Evolutionary conservation across 2,329 filamentous ascomycete genomes (phyloP).

Genomic region (Penicillium sp.): DNA sequence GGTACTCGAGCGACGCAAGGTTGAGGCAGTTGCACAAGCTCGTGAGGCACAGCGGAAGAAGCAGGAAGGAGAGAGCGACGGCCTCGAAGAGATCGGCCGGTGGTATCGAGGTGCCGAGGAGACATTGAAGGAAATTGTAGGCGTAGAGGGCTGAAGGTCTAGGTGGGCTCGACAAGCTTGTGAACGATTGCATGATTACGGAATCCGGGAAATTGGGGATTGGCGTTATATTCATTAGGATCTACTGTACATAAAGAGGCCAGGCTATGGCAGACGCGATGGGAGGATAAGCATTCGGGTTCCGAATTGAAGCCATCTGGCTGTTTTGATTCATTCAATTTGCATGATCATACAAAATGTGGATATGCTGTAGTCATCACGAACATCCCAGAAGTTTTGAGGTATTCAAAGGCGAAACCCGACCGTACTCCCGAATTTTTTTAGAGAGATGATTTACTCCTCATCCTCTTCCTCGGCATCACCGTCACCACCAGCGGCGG

Average conservation of each 20-base stretch:
- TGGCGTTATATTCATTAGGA: conserved; percentile 23
- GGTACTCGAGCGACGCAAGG: conserved; percentile 45
- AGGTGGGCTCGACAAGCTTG: neutral
- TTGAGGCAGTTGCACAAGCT: conserved; percentile 46
- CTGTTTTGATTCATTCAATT: conserved; percentile 38
- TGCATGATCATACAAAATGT: conserved; percentile 43
- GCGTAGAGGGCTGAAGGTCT: conserved; percentile 26
- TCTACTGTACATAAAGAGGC: conserved; percentile 15
- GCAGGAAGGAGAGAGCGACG: conserved; percentile 46
- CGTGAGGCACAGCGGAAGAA: conserved; percentile 45
- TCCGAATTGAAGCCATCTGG: conserved; percentile 37
- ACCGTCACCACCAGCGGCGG: conserved; percentile 68
- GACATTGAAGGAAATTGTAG: conserved; percentile 41
- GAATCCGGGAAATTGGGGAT: conserved; percentile 4
- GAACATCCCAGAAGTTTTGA: conserved; percentile 33
- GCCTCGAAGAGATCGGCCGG: conserved; percentile 46
- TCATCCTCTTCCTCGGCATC: conserved; percentile 83
- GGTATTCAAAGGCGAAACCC: conserved; percentile 38
- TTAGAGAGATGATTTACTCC: conserved; percentile 43
- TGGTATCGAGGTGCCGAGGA: conserved; percentile 46
- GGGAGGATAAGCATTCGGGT: conserved; percentile 20
- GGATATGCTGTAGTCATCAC: conserved; percentile 39
- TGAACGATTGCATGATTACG: conserved; percentile 21
- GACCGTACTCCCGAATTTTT: conserved; percentile 33
- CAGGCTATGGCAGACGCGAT: neutral